These are phyloP conservation scores for Entoloma clypeatum DNA, from an alignment of 1,284 basidiomycete genomes.

Conservation along the genomic window DNA sequence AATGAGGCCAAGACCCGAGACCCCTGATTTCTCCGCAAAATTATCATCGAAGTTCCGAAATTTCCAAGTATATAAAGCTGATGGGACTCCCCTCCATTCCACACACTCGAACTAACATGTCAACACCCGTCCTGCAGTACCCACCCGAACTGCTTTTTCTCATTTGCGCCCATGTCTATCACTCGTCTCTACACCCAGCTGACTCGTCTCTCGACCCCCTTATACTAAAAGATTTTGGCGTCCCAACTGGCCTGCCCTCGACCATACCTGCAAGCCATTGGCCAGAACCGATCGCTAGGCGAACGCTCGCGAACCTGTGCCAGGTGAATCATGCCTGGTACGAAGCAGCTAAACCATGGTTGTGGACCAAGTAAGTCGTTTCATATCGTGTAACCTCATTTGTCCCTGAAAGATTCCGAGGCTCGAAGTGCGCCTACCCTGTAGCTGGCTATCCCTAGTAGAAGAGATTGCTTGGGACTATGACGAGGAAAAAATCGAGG, in stretches of 20 bases:
- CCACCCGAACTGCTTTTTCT: constrained; percentile 65
- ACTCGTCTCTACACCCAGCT: constrained; percentile 51
- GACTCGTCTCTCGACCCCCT: constrained; percentile 67
- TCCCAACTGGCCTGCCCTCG: constrained; percentile 63
- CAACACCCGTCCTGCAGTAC: constrained; percentile 31
- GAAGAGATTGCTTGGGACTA: constrained; percentile 73
- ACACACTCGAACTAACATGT: constrained; percentile 13
- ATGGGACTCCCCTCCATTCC: constrained; percentile 4
- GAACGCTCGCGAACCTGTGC: constrained; percentile 63
- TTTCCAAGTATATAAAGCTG: constrained; percentile 16
- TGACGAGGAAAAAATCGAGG: constrained; percentile 58
- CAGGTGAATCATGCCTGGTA: constrained; percentile 72
- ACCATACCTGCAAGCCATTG: constrained; percentile 65
- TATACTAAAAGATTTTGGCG: constrained; percentile 42
- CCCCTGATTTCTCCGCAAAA: constrained; percentile 14
- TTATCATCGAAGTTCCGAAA: constrained; percentile 13
- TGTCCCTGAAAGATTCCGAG: constrained; percentile 20
- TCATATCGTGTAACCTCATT: neutral
- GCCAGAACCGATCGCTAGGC: constrained; percentile 59
- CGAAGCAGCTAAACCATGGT: constrained; percentile 74
- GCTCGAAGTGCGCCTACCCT: constrained; percentile 73
- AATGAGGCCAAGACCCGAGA: constrained; percentile 6
- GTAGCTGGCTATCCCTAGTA: constrained; percentile 74
- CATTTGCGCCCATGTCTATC: constrained; percentile 67
- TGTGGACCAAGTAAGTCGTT: constrained; percentile 58